A percentile compares a stretch with the other conserved stretches of the same genome.
These are phyloP conservation scores for barley (Hordeum vulgare) DNA, from an alignment of 176 grass and related monocot genomes.

Conservation along the genomic window DNA sequence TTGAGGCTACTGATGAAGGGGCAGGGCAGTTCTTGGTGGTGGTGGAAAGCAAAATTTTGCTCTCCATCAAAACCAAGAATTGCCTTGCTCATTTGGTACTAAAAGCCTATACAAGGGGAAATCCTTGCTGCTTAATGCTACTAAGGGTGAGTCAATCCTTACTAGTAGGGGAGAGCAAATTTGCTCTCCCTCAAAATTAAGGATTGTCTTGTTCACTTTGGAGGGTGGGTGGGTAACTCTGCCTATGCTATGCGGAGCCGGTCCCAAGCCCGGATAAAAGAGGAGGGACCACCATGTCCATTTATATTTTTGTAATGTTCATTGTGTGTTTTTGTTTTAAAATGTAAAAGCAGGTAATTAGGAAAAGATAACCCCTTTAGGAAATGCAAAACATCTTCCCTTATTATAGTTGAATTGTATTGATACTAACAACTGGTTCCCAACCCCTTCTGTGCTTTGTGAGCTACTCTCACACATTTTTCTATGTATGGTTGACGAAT, in stretches of 20 bases:
- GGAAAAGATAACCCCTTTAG: no score
- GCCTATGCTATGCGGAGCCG: background rate
- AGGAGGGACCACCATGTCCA: background rate
- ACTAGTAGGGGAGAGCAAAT: background rate
- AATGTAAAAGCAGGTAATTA: background rate
- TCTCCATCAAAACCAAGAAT: background rate
- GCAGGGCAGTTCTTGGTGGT: background rate
- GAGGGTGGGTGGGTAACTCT: conserved; percentile 4
- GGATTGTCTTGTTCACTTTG: background rate
- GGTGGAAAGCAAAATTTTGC: background rate
- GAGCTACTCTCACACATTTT: background rate
- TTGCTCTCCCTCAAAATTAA: background rate
- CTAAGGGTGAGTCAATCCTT: background rate
- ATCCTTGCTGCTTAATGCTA: background rate
- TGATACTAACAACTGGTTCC: background rate
- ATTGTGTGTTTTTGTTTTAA: background rate
- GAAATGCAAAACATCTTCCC: background rate
- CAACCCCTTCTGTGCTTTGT: background rate
- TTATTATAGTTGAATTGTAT: background rate
- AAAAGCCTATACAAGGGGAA: background rate
- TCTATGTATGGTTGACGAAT: background rate
- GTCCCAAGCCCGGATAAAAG: background rate
- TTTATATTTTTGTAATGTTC: background rate
- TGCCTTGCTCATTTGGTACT: background rate
- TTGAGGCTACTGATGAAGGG: background rate